Conservation (phyloP, 495 filamentous ascomycete genomes). For the Aspergillus avenaceus region DNA sequence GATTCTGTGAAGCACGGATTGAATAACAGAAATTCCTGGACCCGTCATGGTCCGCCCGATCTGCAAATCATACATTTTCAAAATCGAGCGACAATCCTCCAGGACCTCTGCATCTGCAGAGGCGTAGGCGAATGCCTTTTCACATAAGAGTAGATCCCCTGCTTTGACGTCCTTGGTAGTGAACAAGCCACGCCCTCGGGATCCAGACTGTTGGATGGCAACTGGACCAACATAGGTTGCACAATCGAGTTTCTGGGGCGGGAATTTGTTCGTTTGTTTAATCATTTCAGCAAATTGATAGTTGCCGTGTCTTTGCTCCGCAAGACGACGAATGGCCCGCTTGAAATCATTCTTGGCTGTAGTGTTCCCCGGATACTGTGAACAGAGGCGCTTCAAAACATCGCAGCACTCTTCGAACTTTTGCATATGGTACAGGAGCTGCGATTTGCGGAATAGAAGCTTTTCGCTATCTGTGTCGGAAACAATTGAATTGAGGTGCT, state of each 20-base stretch:
- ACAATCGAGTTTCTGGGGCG: constrained; percentile 38
- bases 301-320: constrained; percentile 22
- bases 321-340: constrained; percentile 16
- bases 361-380: constrained; percentile 23
- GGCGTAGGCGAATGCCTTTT: constrained; percentile 49
- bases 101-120: too few relatives aligned
- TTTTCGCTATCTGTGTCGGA: constrained; percentile 34
- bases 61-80: too few relatives aligned
- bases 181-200: constrained; percentile 44
- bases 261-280: constrained; percentile 24
- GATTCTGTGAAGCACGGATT: too few relatives aligned
- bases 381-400: constrained; percentile 15
- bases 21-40: too few relatives aligned
- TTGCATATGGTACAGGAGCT: constrained; percentile 43
- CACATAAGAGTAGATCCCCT: constrained; percentile 51
- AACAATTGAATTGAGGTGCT: constrained; percentile 34
- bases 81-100: too few relatives aligned
- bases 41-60: too few relatives aligned
- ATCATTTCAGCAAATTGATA: constrained; percentile 44
- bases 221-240: constrained; percentile 40
- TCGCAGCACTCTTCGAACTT: constrained; percentile 34
- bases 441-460: constrained; percentile 40
- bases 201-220: constrained; percentile 15
- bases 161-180: constrained; percentile 42
- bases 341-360: constrained; percentile 11